These are phyloP conservation scores for Scedosporium minutisporum DNA, from an alignment of 2,329 filamentous ascomycete species.

Conservation along the genomic window DNA sequence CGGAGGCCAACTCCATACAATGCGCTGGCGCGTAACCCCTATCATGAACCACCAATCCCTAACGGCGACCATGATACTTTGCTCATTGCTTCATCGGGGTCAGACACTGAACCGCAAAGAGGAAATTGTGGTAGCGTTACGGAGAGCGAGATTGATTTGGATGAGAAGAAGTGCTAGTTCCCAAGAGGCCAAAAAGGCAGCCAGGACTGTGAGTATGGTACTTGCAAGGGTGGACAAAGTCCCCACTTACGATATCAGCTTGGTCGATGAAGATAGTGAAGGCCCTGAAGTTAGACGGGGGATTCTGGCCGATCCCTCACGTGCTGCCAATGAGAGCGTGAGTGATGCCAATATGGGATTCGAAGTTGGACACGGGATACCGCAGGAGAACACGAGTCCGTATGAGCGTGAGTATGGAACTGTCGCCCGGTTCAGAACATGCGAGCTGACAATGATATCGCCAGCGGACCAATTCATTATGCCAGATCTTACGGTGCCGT, in stretches of 20 bases:
- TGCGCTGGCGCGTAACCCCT: slow-evolving; percentile 14
- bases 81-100: slow-evolving; percentile 6
- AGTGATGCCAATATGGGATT: too few relatives aligned
- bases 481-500: background rate
- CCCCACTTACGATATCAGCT: background rate
- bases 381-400: too few relatives aligned
- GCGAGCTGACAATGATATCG: background rate
- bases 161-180: background rate
- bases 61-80: slow-evolving; percentile 16
- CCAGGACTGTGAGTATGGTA: background rate
- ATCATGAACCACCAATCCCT: slow-evolving; percentile 16
- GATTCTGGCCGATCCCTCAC: background rate
- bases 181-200: background rate
- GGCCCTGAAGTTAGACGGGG: background rate
- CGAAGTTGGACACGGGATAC: too few relatives aligned
- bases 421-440: background rate
- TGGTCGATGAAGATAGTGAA: background rate
- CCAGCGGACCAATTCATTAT: background rate
- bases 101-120: background rate
- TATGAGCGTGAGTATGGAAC: background rate
- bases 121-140: background rate
- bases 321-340: too few relatives aligned
- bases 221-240: background rate
- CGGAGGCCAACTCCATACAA: slow-evolving; percentile 12
- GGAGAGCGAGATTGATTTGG: background rate